These are phyloP conservation scores for Phytophthora ramorum DNA, from an alignment of 352 stramenopile species.

Conservation along the genomic window DNA sequence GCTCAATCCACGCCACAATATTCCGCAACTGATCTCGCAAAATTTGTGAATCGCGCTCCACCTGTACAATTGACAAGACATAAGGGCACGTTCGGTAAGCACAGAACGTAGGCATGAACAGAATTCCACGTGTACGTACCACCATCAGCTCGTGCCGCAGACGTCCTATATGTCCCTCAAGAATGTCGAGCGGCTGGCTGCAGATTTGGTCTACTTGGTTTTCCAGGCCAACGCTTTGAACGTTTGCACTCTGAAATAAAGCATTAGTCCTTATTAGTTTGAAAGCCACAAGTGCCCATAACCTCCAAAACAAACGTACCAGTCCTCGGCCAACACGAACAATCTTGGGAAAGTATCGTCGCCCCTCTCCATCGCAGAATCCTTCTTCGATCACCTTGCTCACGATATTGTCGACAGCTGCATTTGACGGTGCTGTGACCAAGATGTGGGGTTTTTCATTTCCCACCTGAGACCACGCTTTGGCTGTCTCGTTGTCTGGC, in stretches of 20 bases:
- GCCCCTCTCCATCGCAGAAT: constrained; percentile 94
- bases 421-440: constrained; percentile 95
- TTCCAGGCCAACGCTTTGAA: constrained; percentile 82
- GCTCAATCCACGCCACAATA: constrained; percentile 79
- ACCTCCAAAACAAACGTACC: constrained; percentile 44
- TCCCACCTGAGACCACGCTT: constrained; percentile 82
- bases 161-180: constrained; percentile 67
- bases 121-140: constrained; percentile 38
- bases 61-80: constrained; percentile 34
- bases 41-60: constrained; percentile 74
- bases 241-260: constrained; percentile 63
- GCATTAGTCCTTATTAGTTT: not conserved
- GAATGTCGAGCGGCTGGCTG: constrained; percentile 70
- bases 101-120: not conserved
- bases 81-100: not conserved
- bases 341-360: constrained; percentile 95
- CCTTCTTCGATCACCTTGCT: constrained; percentile 96
- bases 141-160: constrained; percentile 59
- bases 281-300: not conserved
- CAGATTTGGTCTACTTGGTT: constrained; percentile 89
- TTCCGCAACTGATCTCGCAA: constrained; percentile 73
- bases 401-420: constrained; percentile 96
- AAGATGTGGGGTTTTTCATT: constrained; percentile 95
- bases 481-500: constrained; percentile 82
- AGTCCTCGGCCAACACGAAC: constrained; percentile 91